phyloP scores from a whole-genome alignment of 768 basidiomycete genomes.

The Boletus rubescentipes region DNA sequence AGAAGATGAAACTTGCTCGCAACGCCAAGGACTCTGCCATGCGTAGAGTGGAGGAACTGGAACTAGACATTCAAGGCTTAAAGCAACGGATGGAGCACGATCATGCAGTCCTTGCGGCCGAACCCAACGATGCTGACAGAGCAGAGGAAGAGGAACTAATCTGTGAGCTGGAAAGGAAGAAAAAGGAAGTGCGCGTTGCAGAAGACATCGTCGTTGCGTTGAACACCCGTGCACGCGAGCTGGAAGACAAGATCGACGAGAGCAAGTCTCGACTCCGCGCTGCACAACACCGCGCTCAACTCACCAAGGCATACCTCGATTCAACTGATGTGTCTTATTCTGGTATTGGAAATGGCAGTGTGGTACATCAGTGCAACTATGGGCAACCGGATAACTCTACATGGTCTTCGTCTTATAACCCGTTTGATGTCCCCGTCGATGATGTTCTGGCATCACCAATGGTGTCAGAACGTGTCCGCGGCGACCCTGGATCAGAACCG shows the following conservation, averaged over 20 bases:
- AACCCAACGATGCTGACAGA: conserved; percentile 41
- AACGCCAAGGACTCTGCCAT: conserved; percentile 60
- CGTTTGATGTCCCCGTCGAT: conserved; percentile 28
- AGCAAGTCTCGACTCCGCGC: conserved; percentile 58
- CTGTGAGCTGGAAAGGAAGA: conserved; percentile 52
- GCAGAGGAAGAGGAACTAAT: conserved; percentile 45
- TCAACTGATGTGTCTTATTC: conserved; percentile 9
- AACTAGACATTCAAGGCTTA: conserved; percentile 58
- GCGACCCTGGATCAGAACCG: conserved; percentile 13
- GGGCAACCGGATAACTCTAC: conserved; percentile 17
- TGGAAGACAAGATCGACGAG: conserved; percentile 68
- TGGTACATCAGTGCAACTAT: conserved; percentile 6
- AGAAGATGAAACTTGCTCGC: conserved; percentile 73
- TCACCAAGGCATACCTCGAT: conserved; percentile 36
- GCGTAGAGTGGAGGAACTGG: conserved; percentile 56
- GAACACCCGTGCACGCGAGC: conserved; percentile 63
- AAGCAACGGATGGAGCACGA: conserved; percentile 57
- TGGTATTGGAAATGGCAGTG: conserved; percentile 3
- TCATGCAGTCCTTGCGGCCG: conserved; percentile 48
- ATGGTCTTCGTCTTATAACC: conserved; percentile 32
- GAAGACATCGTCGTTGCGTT: conserved; percentile 68
- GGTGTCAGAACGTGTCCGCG: conserved; percentile 9
- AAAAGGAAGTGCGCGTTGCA: conserved; percentile 51
- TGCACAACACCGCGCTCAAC: conserved; percentile 60
- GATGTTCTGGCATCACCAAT: conserved; percentile 18